Percentiles rank a stretch among this genome's conserved stretches.
These are phyloP conservation scores for Oropetium thomaeum DNA, from an alignment of 176 grass and related monocot species.

Conservation along the genomic window DNA sequence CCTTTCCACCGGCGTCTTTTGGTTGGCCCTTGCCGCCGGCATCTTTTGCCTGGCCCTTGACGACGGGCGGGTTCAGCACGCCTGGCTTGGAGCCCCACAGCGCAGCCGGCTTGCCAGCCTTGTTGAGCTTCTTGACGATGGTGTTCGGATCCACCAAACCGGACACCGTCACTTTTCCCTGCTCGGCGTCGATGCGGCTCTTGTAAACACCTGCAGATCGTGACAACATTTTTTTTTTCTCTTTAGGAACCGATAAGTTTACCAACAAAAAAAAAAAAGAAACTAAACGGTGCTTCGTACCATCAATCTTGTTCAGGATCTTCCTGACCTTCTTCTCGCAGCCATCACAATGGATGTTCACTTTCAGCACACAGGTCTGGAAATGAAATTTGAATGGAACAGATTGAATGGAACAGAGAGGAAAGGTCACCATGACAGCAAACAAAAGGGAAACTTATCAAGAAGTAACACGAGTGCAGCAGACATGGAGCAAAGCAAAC, in stretches of 20 bases:
- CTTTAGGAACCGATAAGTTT: too few relatives aligned
- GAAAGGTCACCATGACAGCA: not conserved
- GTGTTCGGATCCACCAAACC: constrained; percentile 76
- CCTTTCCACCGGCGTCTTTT: constrained; percentile 18
- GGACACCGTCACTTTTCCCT: constrained; percentile 79
- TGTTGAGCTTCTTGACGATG: constrained; percentile 87
- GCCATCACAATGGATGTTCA: constrained; percentile 92
- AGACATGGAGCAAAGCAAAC: not conserved
- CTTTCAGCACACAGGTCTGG: constrained; percentile 77
- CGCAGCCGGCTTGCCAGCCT: constrained; percentile 77
- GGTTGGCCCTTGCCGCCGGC: constrained; percentile 24
- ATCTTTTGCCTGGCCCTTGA: constrained; percentile 19
- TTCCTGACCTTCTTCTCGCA: constrained; percentile 97
- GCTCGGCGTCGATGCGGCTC: constrained; percentile 57
- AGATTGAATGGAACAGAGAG: not conserved
- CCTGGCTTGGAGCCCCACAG: constrained; percentile 64
- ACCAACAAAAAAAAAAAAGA: too few relatives aligned
- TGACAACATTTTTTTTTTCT: not conserved
- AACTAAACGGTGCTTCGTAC: too few relatives aligned
- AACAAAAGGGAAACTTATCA: not conserved
- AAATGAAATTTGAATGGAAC: not conserved
- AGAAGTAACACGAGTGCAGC: not conserved
- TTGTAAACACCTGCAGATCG: constrained; percentile 73
- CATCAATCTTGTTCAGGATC: constrained; percentile 84
- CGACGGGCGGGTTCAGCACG: constrained; percentile 36